phyloP scores from a whole-genome alignment of 2,329 filamentous ascomycete species.

The Fusarium beomiforme region DNA sequence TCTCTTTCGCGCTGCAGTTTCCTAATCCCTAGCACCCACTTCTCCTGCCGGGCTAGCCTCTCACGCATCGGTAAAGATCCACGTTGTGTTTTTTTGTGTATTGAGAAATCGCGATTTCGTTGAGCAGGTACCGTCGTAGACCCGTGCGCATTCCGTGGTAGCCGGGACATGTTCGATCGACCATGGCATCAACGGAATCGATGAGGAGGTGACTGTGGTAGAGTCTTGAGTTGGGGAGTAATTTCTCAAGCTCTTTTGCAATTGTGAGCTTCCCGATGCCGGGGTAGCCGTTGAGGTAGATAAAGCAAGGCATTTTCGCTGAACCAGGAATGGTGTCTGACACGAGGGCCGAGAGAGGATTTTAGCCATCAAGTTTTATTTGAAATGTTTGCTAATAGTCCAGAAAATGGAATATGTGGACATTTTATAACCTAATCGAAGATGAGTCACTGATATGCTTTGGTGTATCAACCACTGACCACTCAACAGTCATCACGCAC shows the following conservation, averaged over 20 bases:
- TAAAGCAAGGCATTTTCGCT: neutral
- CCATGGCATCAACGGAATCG: neutral
- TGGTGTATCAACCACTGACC: fast-evolving
- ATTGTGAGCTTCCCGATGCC: conserved; percentile 1
- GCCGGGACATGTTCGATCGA: neutral
- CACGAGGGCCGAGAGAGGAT: fast-evolving
- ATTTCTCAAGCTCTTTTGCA: neutral
- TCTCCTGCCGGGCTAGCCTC: neutral
- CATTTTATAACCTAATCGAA: fast-evolving
- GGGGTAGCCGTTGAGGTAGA: conserved; percentile 9
- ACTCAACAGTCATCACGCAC: neutral
- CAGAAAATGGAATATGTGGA: fast-evolving
- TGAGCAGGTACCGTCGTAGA: neutral
- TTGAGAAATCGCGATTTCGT: neutral
- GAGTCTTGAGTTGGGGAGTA: neutral
- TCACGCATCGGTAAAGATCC: neutral
- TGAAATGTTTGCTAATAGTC: fast-evolving
- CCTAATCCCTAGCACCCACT: neutral
- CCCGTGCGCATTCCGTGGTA: neutral
- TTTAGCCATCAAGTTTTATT: fast-evolving
- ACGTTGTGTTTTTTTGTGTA: neutral
- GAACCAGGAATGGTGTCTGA: fast-evolving
- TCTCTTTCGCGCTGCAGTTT: fast-evolving
- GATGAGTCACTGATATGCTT: neutral
- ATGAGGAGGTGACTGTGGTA: neutral